Base-by-base conservation (phyloP, 2,329 filamentous ascomycete genomes). In the Aspergillus sp. region DNA sequence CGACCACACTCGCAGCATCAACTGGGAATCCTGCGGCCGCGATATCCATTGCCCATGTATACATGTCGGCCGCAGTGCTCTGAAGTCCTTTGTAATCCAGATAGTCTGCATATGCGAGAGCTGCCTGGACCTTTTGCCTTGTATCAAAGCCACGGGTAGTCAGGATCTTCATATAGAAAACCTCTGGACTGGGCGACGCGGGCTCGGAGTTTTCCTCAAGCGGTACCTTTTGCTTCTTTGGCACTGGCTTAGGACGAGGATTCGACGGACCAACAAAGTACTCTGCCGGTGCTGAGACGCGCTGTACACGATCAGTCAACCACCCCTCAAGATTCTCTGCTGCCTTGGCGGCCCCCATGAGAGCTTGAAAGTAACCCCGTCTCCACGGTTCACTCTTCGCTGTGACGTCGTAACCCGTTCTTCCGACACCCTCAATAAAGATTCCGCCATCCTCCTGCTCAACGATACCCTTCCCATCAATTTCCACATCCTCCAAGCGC, bases 261-360 rank as follows among this genome's bases (percentile, higher is more conserved):
- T 97, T 97, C 4, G 91, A 92, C 0, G 92, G 91, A 0, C 93
- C 93, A 53, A 91, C 84, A 57, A 97, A 87, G 64, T 90, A 87
- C 50, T 91, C 88, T 6, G 86, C 84, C 0, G 91, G 88, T 67
- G 91, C 94, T 31, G 90, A 84, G 28, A 90, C 78, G 47, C 84
- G 83, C 65, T 87, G 83, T 8, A 84, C 89, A 49, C 78, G 87
- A 75, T 96, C 92, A 48, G 84, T 82, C 17, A 96, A 82, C 84
- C 89, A 92, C 52, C 90, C 90, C 66, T 97, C 91, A 25, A 96
- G 80, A 68, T 93, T 87, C 77, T 97, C 93, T 4, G 92, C 88
- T 0, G 89, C 87, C 66, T 87, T 86, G 0, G 90, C 93, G 62
- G 87, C 87, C 11, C 89, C 84, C 87, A 97, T 91, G 51, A 97